Conservation (phyloP, 148 eudicot species). For the Rhododendron molle region DNA sequence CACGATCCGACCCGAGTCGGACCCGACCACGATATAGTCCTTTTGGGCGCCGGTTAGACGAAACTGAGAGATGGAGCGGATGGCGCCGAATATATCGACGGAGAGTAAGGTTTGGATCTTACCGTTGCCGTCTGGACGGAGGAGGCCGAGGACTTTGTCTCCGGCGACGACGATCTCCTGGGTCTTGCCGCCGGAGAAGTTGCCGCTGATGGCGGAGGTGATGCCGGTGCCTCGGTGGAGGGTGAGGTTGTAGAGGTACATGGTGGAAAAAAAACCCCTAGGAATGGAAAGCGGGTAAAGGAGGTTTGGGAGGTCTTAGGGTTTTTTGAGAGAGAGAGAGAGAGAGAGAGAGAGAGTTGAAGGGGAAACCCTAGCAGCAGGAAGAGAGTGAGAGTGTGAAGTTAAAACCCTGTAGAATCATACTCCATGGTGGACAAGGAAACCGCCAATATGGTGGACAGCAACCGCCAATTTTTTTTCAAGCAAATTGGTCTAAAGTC, state of each 20-base stretch:
- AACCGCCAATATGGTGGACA: too few species aligned
- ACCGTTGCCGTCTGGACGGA: slow-evolving; percentile 90
- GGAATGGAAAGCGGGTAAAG: not conserved
- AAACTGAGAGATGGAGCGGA: slow-evolving; percentile 80
- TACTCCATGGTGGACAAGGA: too few species aligned
- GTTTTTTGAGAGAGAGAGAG: not conserved
- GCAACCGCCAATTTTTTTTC: too few species aligned
- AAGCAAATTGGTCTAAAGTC: too few species aligned
- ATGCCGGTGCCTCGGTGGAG: slow-evolving; percentile 86
- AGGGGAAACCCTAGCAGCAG: not conserved
- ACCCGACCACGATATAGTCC: slow-evolving; percentile 86
- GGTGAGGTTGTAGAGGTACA: slow-evolving; percentile 92
- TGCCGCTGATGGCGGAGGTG: slow-evolving; percentile 73
- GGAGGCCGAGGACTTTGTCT: slow-evolving; percentile 79
- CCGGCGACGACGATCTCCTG: slow-evolving; percentile 85
- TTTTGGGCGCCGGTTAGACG: slow-evolving; percentile 87
- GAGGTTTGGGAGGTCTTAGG: not conserved
- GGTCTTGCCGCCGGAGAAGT: slow-evolving; percentile 75
- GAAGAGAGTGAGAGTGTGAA: not conserved
- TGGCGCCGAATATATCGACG: slow-evolving; percentile 80
- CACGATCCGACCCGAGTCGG: slow-evolving; percentile 89
- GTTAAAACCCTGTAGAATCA: not conserved
- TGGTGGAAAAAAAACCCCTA: slow-evolving; percentile 16
- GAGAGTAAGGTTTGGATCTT: slow-evolving; percentile 87
- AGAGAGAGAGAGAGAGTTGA: not conserved